These are phyloP conservation scores for Dactylorhiza incarnata DNA, from an alignment of 106 monocot genomes.

Conservation along the genomic window DNA sequence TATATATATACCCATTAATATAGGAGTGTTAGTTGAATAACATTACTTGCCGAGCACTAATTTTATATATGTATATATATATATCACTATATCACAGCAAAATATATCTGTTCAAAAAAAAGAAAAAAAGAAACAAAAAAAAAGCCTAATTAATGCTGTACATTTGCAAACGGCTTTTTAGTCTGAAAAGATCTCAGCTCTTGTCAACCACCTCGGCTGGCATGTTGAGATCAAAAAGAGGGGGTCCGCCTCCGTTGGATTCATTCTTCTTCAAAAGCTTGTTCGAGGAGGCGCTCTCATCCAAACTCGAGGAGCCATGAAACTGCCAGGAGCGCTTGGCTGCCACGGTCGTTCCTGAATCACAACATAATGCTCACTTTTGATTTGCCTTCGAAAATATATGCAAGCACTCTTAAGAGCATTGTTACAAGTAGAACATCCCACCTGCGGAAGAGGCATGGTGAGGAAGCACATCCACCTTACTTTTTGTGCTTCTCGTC, in stretches of 20 bases:
- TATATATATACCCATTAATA: no score
- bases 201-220: constrained; percentile 36
- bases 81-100: background rate
- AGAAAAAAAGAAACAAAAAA: background rate
- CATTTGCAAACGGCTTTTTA: constrained; percentile 18
- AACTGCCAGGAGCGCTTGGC: constrained; percentile 11
- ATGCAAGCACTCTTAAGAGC: background rate
- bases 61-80: background rate
- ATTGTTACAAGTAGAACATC: constrained; percentile 7
- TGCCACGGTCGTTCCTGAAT: background rate
- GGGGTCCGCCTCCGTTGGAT: background rate
- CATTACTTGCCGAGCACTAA: background rate
- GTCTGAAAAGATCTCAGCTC: constrained; percentile 7
- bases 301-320: constrained; percentile 21
- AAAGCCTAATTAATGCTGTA: constrained; percentile 26
- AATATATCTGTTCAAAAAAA: background rate
- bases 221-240: constrained; percentile 49
- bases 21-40: background rate
- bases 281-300: constrained; percentile 28
- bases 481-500: constrained; percentile 22
- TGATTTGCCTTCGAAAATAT: background rate
- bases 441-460: constrained; percentile 16
- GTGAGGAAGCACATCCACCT: constrained; percentile 10
- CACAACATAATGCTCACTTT: background rate
- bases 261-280: constrained; percentile 36